phyloP scores from a whole-genome alignment of 345 rosid genomes.

The Turnera subulata region DNA sequence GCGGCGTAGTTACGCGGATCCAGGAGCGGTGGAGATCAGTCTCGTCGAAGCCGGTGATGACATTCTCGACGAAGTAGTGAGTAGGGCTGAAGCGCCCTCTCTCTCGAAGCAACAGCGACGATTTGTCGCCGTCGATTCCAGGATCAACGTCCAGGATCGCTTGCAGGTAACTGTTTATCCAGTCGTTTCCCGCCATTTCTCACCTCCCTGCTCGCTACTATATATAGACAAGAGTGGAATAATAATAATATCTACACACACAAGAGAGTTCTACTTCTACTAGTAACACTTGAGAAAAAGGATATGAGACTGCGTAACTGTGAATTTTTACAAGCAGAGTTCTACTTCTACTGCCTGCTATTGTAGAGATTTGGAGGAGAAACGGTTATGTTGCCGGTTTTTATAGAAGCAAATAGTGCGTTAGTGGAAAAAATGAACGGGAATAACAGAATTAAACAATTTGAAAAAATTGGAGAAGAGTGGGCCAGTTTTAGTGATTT shows the following conservation, averaged over 20 bases:
- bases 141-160: slow-evolving; percentile 95
- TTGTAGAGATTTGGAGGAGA: too few species aligned
- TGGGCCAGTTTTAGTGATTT: neutral
- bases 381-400: too few species aligned
- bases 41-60: slow-evolving; percentile 92
- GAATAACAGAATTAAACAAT: too few species aligned
- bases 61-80: slow-evolving; percentile 93
- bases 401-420: too few species aligned
- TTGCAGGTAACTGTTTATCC: slow-evolving; percentile 97
- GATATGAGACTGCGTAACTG: neutral
- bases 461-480: too few species aligned
- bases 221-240: too few species aligned
- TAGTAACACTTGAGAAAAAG: neutral
- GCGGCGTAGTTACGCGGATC: slow-evolving; percentile 39
- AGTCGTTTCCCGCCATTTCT: slow-evolving; percentile 92
- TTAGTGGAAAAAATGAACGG: too few species aligned
- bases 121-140: slow-evolving; percentile 60
- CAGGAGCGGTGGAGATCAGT: slow-evolving; percentile 95
- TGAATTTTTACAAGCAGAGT: too few species aligned
- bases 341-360: too few species aligned
- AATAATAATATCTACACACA: too few species aligned
- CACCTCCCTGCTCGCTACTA: too few species aligned
- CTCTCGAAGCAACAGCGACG: slow-evolving; percentile 81
- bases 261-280: too few species aligned
- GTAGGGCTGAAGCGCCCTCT: slow-evolving; percentile 93